Evolutionary conservation across 176 grass and related monocot species (phyloP).

Genomic region (Rhynchospora pubera): DNA sequence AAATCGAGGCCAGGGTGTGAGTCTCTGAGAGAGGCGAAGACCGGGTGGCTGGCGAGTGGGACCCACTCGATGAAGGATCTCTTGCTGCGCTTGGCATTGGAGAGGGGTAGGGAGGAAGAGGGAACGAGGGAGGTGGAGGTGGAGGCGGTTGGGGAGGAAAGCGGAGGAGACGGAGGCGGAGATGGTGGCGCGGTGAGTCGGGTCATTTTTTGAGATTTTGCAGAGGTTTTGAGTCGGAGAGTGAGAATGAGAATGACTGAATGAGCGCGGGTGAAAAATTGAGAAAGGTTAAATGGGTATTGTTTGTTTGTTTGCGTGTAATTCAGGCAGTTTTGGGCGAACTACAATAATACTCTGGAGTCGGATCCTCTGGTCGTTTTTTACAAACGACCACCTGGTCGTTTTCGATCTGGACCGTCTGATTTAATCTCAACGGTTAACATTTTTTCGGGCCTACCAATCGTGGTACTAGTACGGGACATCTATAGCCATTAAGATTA

Average conservation of each 20-base stretch:
- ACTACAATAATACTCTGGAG: too few relatives aligned
- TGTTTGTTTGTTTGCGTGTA: too few relatives aligned
- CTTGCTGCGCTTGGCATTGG: slow-evolving; percentile 25
- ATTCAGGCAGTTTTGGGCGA: too few relatives aligned
- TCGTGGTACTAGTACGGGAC: too few relatives aligned
- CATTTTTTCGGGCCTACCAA: too few relatives aligned
- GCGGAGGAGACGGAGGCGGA: slow-evolving; percentile 46
- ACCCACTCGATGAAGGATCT: slow-evolving; percentile 33
- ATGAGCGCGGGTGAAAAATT: too few relatives aligned
- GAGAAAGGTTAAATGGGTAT: too few relatives aligned
- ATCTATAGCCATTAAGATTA: too few relatives aligned
- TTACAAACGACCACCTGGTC: too few relatives aligned
- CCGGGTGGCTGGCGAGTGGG: slow-evolving; percentile 43
- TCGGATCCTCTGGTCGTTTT: too few relatives aligned
- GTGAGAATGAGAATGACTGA: background rate
- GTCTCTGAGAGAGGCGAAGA: slow-evolving; percentile 32
- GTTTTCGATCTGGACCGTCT: too few relatives aligned
- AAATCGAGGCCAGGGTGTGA: slow-evolving; percentile 23
- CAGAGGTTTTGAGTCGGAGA: slow-evolving; percentile 3
- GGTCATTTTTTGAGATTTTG: slow-evolving; percentile 35
- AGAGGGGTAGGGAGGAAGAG: slow-evolving; percentile 28
- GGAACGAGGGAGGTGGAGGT: slow-evolving; percentile 44
- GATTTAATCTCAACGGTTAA: too few relatives aligned
- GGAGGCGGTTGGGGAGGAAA: slow-evolving; percentile 14
- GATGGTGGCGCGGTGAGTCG: slow-evolving; percentile 53